Evolutionary conservation across 176 grass and related monocot genomes (phyloP).

Genomic region (Metroxylon sagu): DNA sequence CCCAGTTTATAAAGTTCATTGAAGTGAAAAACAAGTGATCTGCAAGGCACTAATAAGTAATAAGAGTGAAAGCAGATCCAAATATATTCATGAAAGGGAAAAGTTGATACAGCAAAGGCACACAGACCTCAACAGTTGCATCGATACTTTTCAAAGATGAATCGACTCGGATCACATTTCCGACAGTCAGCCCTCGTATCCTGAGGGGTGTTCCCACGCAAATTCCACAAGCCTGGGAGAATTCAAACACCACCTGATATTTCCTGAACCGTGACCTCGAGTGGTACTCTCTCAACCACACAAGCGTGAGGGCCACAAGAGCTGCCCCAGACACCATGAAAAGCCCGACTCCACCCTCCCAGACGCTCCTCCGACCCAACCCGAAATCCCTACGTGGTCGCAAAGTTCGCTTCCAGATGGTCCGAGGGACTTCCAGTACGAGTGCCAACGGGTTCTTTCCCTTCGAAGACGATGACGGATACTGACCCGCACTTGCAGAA

Average conservation of each 20-base stretch:
- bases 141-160: conserved; percentile 86
- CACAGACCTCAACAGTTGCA: conserved; percentile 57
- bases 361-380: conserved; percentile 77
- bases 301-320: conserved; percentile 60
- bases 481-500: conserved; percentile 13
- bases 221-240: conserved; percentile 79
- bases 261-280: conserved; percentile 64
- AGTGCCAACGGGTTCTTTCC: conserved; percentile 21
- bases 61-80: too few species aligned
- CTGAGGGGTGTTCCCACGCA: conserved; percentile 91
- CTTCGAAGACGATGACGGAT: not conserved
- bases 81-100: too few species aligned
- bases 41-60: too few species aligned
- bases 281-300: conserved; percentile 80
- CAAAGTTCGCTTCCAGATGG: conserved; percentile 59
- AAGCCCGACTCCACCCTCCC: conserved; percentile 94
- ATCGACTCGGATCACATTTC: conserved; percentile 75
- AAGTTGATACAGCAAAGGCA: not conserved
- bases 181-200: conserved; percentile 84
- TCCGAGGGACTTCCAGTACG: conserved; percentile 27
- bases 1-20: too few species aligned
- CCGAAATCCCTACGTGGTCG: conserved; percentile 79
- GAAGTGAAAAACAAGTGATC: too few species aligned
- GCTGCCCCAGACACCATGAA: conserved; percentile 87
- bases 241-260: conserved; percentile 77